These are phyloP conservation scores for Colletotrichum sp. DNA, from an alignment of 2,329 filamentous ascomycete species.

Conservation along the genomic window DNA sequence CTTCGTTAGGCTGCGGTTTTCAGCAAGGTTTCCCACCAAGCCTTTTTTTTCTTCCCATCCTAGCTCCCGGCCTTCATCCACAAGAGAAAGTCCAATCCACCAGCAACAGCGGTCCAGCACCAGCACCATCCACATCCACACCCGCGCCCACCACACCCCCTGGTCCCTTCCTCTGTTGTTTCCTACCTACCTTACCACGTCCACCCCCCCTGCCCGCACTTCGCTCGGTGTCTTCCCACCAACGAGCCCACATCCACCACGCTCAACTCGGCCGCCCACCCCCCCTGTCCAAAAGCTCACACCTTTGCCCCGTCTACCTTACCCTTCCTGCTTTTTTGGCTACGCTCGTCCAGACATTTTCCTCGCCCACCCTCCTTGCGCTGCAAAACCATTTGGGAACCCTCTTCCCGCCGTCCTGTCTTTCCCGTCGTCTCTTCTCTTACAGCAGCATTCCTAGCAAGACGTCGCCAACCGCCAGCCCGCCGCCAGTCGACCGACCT, in stretches of 20 bases:
- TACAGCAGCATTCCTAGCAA: background rate
- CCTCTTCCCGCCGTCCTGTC: constrained; percentile 2
- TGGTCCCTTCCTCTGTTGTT: background rate
- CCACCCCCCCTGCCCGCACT: background rate
- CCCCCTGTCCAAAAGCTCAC: background rate
- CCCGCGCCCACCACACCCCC: background rate
- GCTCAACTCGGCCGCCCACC: background rate
- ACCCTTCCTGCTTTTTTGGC: background rate
- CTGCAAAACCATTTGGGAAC: constrained; percentile 1
- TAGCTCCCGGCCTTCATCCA: constrained; percentile 10
- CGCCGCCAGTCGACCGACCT: background rate
- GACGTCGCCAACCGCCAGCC: background rate
- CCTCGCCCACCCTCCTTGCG: constrained; percentile 10
- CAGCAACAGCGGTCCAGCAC: background rate
- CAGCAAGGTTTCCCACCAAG: background rate
- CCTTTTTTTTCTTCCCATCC: constrained; percentile 1
- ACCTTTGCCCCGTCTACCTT: background rate
- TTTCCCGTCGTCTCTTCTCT: background rate
- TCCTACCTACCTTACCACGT: background rate
- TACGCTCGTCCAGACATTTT: constrained; percentile 10
- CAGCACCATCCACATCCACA: background rate
- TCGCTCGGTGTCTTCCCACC: constrained; percentile 6
- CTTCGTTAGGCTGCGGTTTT: background rate
- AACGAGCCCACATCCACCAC: background rate
- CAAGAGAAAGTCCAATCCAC: background rate